phyloP scores from a whole-genome alignment of 1,284 basidiomycete genomes.

The Rhodotorula sp. region DNA sequence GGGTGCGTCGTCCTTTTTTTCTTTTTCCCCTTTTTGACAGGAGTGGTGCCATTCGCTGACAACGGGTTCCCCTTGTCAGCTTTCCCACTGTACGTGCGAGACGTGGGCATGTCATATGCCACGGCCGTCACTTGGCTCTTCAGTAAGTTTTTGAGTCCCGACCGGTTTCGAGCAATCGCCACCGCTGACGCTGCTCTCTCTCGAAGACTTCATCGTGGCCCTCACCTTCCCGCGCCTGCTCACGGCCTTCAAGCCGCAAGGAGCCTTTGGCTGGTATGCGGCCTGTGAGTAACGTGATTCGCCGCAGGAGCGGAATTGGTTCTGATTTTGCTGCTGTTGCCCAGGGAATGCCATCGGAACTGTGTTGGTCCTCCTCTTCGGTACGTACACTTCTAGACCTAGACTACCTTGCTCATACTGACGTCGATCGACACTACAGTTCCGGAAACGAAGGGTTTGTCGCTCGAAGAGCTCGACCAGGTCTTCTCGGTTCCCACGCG shows the following conservation, averaged over 20 bases:
- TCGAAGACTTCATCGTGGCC: constrained; percentile 18
- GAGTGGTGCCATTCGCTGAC: neutral
- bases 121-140: constrained; percentile 53
- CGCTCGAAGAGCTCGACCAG: constrained; percentile 62
- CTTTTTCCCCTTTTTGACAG: no score
- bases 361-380: constrained; percentile 49
- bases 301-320: neutral
- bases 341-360: constrained; percentile 53
- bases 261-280: constrained; percentile 46
- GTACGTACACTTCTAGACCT: no score
- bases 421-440: constrained; percentile 19
- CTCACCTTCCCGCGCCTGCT: constrained; percentile 47
- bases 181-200: neutral
- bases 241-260: constrained; percentile 42
- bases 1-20: constrained; percentile 40
- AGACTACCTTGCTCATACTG: no score
- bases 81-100: constrained; percentile 54
- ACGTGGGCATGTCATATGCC: constrained; percentile 59
- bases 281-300: neutral
- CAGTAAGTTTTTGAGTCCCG: neutral
- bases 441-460: constrained; percentile 64
- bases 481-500: constrained; percentile 57
- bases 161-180: neutral
- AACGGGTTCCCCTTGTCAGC: neutral
- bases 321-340: constrained; percentile 28